Conservation (phyloP, 78 protist species). For the Planoprotostelium fungivorum region DNA sequence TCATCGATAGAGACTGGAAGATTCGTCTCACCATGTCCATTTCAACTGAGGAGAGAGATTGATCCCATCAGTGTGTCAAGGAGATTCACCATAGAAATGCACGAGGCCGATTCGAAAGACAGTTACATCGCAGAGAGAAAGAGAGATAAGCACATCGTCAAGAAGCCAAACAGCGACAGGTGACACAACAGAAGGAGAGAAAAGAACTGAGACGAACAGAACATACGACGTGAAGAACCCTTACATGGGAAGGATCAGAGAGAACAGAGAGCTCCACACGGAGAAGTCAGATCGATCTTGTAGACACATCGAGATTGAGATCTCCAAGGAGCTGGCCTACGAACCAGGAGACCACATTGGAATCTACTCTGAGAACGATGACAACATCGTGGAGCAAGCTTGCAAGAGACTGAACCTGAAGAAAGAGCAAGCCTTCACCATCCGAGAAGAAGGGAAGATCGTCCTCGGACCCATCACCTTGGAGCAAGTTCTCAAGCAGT, state of each 20-base stretch:
- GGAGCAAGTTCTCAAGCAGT: constrained; percentile 23
- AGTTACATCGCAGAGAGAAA: neutral
- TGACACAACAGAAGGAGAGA: no score
- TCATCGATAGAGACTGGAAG: neutral
- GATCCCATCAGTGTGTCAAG: neutral
- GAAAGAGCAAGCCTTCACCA: constrained; percentile 13
- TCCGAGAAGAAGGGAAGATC: constrained; percentile 37
- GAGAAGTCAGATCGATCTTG: constrained; percentile 49
- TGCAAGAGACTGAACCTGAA: constrained; percentile 21
- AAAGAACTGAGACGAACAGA: no score
- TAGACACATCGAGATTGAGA: constrained; percentile 39
- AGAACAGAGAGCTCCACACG: constrained; percentile 61
- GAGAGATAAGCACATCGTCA: neutral
- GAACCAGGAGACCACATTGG: constrained; percentile 81
- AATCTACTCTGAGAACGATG: constrained; percentile 64
- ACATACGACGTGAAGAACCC: constrained; percentile 72
- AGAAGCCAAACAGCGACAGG: neutral
- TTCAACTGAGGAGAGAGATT: neutral
- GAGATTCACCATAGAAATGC: neutral
- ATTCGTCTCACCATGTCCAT: neutral
- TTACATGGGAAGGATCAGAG: constrained; percentile 41
- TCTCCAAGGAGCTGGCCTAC: constrained; percentile 38
- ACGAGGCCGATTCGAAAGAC: neutral
- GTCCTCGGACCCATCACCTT: constrained; percentile 55
- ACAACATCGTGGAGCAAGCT: constrained; percentile 35